Conservation (phyloP, 306 rosid species). For the Pyrus pyrifolia region DNA sequence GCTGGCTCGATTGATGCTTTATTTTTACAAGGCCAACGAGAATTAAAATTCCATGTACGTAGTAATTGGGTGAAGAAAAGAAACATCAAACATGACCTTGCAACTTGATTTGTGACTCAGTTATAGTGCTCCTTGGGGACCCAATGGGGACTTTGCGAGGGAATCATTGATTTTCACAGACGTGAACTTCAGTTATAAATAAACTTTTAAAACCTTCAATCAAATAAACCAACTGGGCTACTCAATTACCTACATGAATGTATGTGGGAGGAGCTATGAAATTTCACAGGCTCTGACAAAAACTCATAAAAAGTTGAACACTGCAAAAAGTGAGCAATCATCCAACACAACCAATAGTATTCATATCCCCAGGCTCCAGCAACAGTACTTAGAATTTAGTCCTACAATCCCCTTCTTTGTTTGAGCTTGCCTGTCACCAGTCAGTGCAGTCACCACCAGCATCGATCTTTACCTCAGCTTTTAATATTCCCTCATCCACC, state of each 20-base stretch:
- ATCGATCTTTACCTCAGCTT: not conserved
- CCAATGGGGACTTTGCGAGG: conserved; percentile 23
- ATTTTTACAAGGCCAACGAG: not conserved
- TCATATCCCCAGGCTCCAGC: conserved; percentile 11
- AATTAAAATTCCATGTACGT: not conserved
- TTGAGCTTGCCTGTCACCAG: not conserved
- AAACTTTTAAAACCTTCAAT: conserved; percentile 22
- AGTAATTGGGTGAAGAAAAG: not conserved
- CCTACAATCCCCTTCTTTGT: not conserved
- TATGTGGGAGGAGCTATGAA: conserved; percentile 19
- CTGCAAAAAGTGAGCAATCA: conserved; percentile 57
- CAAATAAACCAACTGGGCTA: conserved; percentile 18
- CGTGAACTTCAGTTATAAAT: conserved; percentile 34
- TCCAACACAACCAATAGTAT: conserved; percentile 3
- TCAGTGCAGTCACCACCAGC: not conserved
- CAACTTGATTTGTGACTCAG: not conserved
- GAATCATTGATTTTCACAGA: conserved; percentile 41
- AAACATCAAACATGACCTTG: not conserved
- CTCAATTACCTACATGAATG: conserved; percentile 27
- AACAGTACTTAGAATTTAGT: not conserved
- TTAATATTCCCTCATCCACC: not conserved
- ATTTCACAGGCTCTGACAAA: conserved; percentile 40
- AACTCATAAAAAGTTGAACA: conserved; percentile 29
- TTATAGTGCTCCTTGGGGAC: conserved; percentile 33
- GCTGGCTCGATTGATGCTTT: too few species aligned